Percentiles rank a stretch among this genome's conserved stretches.
Evolutionary conservation across 495 filamentous ascomycete species (phyloP).

Genomic region (Penicillium coprophilum): DNA sequence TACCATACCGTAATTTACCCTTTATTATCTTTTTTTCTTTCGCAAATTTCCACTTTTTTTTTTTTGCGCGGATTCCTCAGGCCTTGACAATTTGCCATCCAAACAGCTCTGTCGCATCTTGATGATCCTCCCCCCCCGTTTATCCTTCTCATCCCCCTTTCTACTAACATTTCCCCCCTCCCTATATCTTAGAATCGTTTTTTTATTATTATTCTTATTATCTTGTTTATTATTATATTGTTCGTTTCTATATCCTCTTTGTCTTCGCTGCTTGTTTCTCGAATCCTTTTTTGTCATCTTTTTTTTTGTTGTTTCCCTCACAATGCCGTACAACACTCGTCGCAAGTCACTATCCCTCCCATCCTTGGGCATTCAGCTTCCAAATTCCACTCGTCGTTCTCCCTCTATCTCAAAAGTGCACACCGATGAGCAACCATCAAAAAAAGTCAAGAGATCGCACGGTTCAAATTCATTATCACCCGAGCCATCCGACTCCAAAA

Average conservation of each 20-base stretch:
- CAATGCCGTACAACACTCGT: constrained; percentile 97
- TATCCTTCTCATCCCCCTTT: constrained; percentile 16
- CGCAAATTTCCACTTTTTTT: constrained; percentile 6
- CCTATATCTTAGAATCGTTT: constrained; percentile 18
- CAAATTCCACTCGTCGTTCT: constrained; percentile 71
- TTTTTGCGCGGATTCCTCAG: constrained; percentile 29
- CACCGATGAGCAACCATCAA: constrained; percentile 64
- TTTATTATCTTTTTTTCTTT: background rate
- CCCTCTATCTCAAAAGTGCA: constrained; percentile 56
- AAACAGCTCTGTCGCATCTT: constrained; percentile 25
- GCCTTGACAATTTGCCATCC: constrained; percentile 21
- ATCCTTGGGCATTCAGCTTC: constrained; percentile 89
- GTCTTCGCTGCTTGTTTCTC: constrained; percentile 16
- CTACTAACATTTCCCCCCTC: constrained; percentile 11
- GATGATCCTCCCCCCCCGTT: constrained; percentile 15
- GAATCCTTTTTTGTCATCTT: constrained; percentile 13
- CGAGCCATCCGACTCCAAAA: constrained; percentile 42
- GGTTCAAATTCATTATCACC: constrained; percentile 53
- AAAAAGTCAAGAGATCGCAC: constrained; percentile 86
- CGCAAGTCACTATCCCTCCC: constrained; percentile 94
- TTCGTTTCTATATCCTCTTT: constrained; percentile 28
- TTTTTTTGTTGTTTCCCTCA: constrained; percentile 11
- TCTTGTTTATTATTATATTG: constrained; percentile 21
- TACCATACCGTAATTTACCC: constrained; percentile 7
- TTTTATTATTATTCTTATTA: constrained; percentile 29